Percentiles rank a stretch among this genome's conserved stretches.
These are phyloP conservation scores for Shiraia sp. DNA, from an alignment of 2,329 filamentous ascomycete species.

Conservation along the genomic window DNA sequence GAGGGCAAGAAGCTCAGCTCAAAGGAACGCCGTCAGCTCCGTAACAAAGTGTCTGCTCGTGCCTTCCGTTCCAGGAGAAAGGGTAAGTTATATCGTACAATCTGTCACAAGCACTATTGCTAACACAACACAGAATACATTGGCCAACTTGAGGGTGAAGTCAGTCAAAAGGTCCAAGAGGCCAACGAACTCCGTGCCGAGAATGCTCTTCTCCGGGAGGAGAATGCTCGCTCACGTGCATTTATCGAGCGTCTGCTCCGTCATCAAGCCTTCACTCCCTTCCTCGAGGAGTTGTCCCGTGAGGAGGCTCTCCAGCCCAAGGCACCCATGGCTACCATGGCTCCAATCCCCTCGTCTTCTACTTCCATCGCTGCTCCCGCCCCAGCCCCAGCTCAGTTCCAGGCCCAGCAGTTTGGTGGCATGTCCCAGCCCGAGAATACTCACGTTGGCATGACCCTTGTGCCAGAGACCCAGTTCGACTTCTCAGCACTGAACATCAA, in stretches of 20 bases:
- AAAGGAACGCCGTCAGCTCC: constrained; percentile 94
- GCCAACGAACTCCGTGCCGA: constrained; percentile 77
- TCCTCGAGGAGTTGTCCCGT: constrained; percentile 49
- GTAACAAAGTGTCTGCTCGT: constrained; percentile 97
- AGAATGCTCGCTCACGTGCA: constrained; percentile 82
- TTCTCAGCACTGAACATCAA: constrained; percentile 70
- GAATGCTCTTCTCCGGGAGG: constrained; percentile 80
- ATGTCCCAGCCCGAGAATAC: constrained; percentile 58
- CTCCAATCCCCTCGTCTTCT: constrained; percentile 31
- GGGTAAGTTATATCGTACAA: constrained; percentile 63
- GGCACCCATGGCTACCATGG: constrained; percentile 32
- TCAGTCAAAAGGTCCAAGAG: constrained; percentile 82
- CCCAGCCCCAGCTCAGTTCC: constrained; percentile 60
- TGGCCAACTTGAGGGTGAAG: constrained; percentile 86
- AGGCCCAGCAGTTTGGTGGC: constrained; percentile 53
- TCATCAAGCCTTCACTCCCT: constrained; percentile 54
- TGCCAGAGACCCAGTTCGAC: constrained; percentile 78
- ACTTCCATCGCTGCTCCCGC: constrained; percentile 40
- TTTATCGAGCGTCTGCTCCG: constrained; percentile 75
- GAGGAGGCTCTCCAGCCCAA: constrained; percentile 41
- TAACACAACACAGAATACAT: constrained; percentile 84
- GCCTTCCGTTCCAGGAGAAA: constrained; percentile 98
- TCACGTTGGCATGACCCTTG: constrained; percentile 75
- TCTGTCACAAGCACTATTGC: constrained; percentile 24
- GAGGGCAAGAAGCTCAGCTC: constrained; percentile 99